These are phyloP conservation scores for Chalciporus sphaerocephalus DNA, from an alignment of 768 basidiomycete species.

Conservation along the genomic window DNA sequence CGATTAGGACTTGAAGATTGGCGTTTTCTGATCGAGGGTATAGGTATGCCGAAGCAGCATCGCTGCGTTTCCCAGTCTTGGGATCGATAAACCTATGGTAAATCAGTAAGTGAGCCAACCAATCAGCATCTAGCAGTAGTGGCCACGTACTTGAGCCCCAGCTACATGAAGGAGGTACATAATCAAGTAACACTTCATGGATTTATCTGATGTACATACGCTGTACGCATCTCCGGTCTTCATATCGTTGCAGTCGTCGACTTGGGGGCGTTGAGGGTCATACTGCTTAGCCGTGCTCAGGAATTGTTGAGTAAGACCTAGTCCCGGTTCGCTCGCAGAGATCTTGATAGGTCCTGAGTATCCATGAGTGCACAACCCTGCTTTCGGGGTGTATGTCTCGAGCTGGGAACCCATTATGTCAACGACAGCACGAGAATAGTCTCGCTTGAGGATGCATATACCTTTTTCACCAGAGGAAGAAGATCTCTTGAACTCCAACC, in stretches of 20 bases:
- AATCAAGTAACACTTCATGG: too few relatives aligned
- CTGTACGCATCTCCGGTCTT: conserved; percentile 23
- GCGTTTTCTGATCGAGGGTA: conserved; percentile 24
- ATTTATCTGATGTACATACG: conserved; percentile 8
- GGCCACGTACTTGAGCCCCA: conserved; percentile 13
- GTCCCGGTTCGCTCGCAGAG: conserved; percentile 10
- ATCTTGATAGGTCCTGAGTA: conserved; percentile 31
- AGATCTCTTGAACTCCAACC: conserved; percentile 60
- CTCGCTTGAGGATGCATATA: conserved; percentile 10
- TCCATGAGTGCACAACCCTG: conserved; percentile 31
- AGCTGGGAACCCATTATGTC: conserved; percentile 6
- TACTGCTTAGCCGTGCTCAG: conserved; percentile 43
- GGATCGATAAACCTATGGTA: conserved; percentile 49
- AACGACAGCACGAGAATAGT: not conserved
- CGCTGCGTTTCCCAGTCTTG: conserved; percentile 29
- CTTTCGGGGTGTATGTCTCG: conserved; percentile 33
- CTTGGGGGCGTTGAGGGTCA: conserved; percentile 42
- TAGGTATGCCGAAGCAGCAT: conserved; percentile 28
- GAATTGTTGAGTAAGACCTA: conserved; percentile 37
- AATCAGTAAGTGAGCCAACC: too few relatives aligned
- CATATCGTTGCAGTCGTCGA: conserved; percentile 49
- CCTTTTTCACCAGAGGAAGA: conserved; percentile 58
- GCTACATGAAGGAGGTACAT: conserved; percentile 6
- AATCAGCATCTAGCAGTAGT: not conserved
- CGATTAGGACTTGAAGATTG: conserved; percentile 28